phyloP scores from a whole-genome alignment of 768 basidiomycete species.

The Hirschioporus abietinus region DNA sequence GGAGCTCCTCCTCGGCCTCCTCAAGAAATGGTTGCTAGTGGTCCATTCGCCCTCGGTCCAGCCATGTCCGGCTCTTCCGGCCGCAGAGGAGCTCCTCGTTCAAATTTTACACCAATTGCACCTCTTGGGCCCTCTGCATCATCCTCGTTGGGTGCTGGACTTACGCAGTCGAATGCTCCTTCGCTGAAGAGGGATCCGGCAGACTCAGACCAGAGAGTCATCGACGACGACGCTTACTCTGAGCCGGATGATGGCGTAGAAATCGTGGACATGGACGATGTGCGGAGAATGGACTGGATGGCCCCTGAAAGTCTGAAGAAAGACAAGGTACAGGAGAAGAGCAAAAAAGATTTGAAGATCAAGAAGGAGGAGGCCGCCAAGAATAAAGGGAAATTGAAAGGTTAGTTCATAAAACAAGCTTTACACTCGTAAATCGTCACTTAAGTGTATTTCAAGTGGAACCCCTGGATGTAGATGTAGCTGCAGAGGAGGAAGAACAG shows the following conservation, averaged over 20 bases:
- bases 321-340: slow-evolving; percentile 34
- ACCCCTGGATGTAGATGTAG: slow-evolving; percentile 9
- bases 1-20: slow-evolving; percentile 36
- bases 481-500: slow-evolving; percentile 24
- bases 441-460: background rate
- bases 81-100: slow-evolving; percentile 46
- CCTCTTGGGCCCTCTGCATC: slow-evolving; percentile 33
- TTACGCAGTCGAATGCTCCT: slow-evolving; percentile 47
- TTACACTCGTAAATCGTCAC: background rate
- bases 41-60: slow-evolving; percentile 85
- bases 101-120: slow-evolving; percentile 49
- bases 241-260: slow-evolving; percentile 86
- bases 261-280: slow-evolving; percentile 78
- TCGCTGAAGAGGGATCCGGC: slow-evolving; percentile 38
- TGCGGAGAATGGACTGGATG: slow-evolving; percentile 81
- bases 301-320: slow-evolving; percentile 70
- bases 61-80: slow-evolving; percentile 54
- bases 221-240: slow-evolving; percentile 69
- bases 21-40: slow-evolving; percentile 77
- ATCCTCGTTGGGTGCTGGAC: slow-evolving; percentile 40
- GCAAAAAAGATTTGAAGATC: slow-evolving; percentile 29
- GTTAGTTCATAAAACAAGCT: background rate
- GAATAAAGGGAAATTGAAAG: slow-evolving; percentile 20
- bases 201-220: slow-evolving; percentile 23
- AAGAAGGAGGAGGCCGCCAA: slow-evolving; percentile 41